phyloP scores from a whole-genome alignment of 2,329 filamentous ascomycete genomes.

The Aureobasidium sp. region DNA sequence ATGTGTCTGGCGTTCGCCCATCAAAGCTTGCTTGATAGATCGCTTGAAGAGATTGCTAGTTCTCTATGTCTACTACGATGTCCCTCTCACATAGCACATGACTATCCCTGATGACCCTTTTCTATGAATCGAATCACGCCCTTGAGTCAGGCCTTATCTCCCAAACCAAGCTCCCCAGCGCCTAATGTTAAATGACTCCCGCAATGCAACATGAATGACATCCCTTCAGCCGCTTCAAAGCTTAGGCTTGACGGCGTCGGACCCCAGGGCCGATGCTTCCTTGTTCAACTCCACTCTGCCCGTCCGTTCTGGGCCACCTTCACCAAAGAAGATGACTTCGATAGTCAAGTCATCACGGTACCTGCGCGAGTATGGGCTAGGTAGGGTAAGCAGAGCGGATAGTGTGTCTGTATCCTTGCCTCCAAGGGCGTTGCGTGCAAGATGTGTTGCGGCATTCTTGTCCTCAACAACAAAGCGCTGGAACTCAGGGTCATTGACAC shows the following conservation, averaged over 20 bases:
- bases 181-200: background rate
- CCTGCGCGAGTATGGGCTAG: constrained; percentile 80
- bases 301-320: constrained; percentile 62
- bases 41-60: background rate
- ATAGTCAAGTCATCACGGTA: constrained; percentile 96
- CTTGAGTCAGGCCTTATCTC: background rate
- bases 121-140: background rate
- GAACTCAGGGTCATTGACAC: constrained; percentile 63
- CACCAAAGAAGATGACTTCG: constrained; percentile 96
- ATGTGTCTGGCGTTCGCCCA: background rate
- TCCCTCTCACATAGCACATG: background rate
- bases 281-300: constrained; percentile 77
- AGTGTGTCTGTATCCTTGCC: constrained; percentile 92
- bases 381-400: constrained; percentile 82
- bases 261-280: constrained; percentile 58
- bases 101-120: background rate
- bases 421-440: constrained; percentile 89
- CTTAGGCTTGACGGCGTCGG: constrained; percentile 20
- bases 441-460: constrained; percentile 91
- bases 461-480: constrained; percentile 90
- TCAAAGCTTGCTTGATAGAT: background rate
- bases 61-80: background rate
- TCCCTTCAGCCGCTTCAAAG: constrained; percentile 14
- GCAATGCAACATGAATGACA: constrained; percentile 10
- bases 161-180: background rate